Evolutionary conservation across 495 filamentous ascomycete genomes (phyloP), one percentile per base, ranked within the genome.

Genomic region (Tuber microsphaerosporum): DNA sequence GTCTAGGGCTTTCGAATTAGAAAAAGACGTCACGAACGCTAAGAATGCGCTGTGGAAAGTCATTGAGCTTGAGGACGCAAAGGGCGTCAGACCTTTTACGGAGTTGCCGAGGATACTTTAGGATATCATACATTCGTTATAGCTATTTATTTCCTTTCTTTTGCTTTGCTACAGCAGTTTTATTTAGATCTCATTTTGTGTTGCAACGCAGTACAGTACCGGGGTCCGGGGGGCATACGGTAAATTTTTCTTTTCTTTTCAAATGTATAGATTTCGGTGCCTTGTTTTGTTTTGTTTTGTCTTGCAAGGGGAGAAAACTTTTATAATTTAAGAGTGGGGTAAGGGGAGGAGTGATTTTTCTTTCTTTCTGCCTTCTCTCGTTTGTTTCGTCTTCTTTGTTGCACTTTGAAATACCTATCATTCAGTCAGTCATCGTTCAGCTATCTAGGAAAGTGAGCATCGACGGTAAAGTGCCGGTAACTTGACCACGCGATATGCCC

Each of bases 1-100:
- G 22, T 93, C 95, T 1, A 86, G 92, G 76, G 93, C 90, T 69
- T 92, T 97, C 79, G 94, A 97, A 84, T 89, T 90, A 74, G 90
- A 91, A 72, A 91, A 91, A 10, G 92, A 97, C 85, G 83, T 89
- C 10, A 92, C 94, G 69, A 97, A 94, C 82, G 90, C 95, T 69
- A 94, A 93, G 82, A 87, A 88, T 71, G 90, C 88, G 75, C 85
- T 93, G 6, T 93, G 91, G 91, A 92, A 90, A 88, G 91, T 89
- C 77, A 89, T 93, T 2, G 90, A 92, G 82, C 84, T 93, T 12
- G 91, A 93, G 82, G 91, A 93, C 77, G 86, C 84, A 6, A 87
- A 85, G 78, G 89, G 88, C 8, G 85, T 91, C 46, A 86, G 91
- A 61, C 41, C 3, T 17, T 44, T 79, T 5, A 77, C 46, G 75